Base-by-base conservation (phyloP, 2,329 filamentous ascomycete genomes). In the Fusarium torreyae region DNA sequence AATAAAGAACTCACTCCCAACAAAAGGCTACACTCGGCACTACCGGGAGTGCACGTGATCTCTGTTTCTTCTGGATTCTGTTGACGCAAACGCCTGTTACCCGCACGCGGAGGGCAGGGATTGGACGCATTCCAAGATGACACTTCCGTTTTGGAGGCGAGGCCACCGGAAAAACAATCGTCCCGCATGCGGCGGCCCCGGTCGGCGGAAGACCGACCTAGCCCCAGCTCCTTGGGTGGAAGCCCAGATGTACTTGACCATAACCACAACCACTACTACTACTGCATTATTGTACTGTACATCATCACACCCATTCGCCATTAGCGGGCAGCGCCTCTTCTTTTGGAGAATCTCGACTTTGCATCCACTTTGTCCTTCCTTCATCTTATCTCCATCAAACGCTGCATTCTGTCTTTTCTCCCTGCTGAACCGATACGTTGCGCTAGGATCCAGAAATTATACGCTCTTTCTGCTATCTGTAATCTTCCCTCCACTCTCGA, bases 321-420 rank as follows among this genome's bases (percentile, higher is more conserved):
- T 67, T 69, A 72, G 68, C 63, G 70, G 69, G 57, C 69, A 66
- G 63, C 65, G 58, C 57, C 53, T 71, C 55, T 66, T 63, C 36
- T 65, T 55, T 64, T 53, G 43, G 55, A 62, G 53, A 73, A 74
- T 72, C 65, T 73, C 63, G 54, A 55, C 68, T 68, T 61, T 66
- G 53, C 72, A 74, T 73, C 72, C 61, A 67, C 71, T 72, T 56
- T 69, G 60, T 72, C 58, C 64, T 50, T 72, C 62, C 58, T 74
- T 66, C 69, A 68, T 73, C 68, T 68, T 54, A 72, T 68, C 68
- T 54, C 55, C 60, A 39, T 43, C 44, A 38, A 45, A 14, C 53
- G 31, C 46, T 62, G 49, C 53, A 43, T 59, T 50, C 57, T 63
- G 39, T 61, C 55, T 31, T 36, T 51, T 24, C n/a, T 33, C n/a